Conservation (phyloP, 2,329 filamentous ascomycete genomes). For the Colletotrichum chrysophilum region DNA sequence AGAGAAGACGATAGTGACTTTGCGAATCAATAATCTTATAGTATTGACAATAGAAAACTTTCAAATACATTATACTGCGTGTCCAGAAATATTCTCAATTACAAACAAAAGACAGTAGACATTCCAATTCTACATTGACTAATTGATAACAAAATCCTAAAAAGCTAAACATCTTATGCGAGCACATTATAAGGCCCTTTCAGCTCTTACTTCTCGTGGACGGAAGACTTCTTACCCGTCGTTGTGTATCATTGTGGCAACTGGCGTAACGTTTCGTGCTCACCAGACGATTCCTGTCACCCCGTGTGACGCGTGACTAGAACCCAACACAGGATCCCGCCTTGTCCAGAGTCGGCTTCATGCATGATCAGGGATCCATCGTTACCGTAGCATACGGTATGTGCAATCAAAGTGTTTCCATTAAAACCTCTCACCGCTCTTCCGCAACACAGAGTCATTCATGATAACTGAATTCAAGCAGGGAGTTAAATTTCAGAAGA, state of each 20-base stretch:
- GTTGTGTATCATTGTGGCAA: not conserved
- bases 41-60: no score
- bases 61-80: no score
- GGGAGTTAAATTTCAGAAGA: not conserved
- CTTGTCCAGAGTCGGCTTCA: not conserved
- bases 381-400: not conserved
- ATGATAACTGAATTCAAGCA: not conserved
- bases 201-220: not conserved
- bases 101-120: not conserved
- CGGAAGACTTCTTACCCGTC: not conserved
- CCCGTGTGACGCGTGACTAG: not conserved
- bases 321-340: not conserved
- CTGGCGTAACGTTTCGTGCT: not conserved
- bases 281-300: not conserved
- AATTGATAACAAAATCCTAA: not conserved
- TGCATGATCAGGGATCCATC: not conserved
- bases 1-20: no score
- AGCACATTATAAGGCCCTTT: fast-evolving
- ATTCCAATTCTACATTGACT: not conserved
- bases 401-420: not conserved
- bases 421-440: not conserved
- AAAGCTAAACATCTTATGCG: not conserved
- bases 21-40: no score
- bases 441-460: not conserved
- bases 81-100: no score